A percentile compares a stretch with the other conserved stretches of the same genome.
phyloP scores from a whole-genome alignment of 495 filamentous ascomycete genomes.

The Poronia punctata region DNA sequence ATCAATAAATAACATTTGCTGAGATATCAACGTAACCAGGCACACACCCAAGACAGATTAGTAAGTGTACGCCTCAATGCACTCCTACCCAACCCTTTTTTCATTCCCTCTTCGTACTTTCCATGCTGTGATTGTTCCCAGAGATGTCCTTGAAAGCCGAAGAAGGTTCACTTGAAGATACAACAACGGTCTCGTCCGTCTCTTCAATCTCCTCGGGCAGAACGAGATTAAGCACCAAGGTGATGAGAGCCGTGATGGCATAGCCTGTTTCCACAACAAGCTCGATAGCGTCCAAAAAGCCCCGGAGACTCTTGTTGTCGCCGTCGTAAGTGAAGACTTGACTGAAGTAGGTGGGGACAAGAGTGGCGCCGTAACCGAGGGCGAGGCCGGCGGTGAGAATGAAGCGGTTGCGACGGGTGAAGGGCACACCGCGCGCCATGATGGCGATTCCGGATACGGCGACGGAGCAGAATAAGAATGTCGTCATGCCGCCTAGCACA shows the following conservation, averaged over 20 bases:
- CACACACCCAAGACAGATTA: too few species aligned
- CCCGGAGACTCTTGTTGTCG: constrained; percentile 61
- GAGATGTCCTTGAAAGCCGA: neutral
- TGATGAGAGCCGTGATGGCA: constrained; percentile 62
- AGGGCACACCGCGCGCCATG: constrained; percentile 62
- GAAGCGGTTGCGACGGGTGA: constrained; percentile 81
- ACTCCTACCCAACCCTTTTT: too few species aligned
- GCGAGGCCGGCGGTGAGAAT: constrained; percentile 74
- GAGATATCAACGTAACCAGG: too few species aligned
- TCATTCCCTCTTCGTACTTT: constrained; percentile 5
- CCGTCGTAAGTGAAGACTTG: constrained; percentile 70
- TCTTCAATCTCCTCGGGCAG: constrained; percentile 67
- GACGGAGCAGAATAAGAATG: constrained; percentile 80
- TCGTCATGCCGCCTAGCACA: constrained; percentile 89
- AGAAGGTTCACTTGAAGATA: constrained; percentile 1
- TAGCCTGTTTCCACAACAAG: constrained; percentile 78
- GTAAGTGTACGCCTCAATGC: too few species aligned
- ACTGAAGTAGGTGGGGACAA: constrained; percentile 71
- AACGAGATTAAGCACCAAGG: constrained; percentile 65
- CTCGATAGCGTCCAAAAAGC: constrained; percentile 76
- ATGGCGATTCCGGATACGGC: constrained; percentile 83
- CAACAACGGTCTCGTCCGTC: constrained; percentile 17
- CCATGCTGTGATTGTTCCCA: constrained; percentile 1
- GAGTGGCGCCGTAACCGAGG: constrained; percentile 72
- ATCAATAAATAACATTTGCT: too few species aligned